Conservation (phyloP, 257 asterid genomes). For the Gynochthodes officinalis region DNA sequence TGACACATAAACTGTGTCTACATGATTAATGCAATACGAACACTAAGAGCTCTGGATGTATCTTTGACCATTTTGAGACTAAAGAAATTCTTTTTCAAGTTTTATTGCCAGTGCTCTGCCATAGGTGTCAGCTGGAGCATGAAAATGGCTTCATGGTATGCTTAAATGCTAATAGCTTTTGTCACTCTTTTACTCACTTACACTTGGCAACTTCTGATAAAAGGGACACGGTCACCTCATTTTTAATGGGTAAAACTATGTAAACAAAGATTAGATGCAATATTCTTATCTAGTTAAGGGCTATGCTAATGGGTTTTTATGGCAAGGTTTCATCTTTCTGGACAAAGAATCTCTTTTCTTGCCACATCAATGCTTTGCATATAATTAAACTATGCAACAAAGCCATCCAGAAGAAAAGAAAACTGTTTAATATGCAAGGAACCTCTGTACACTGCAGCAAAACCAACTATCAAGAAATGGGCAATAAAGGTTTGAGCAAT, state of each 20-base stretch:
- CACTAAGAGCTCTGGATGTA: background rate
- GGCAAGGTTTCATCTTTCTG: slow-evolving; percentile 5
- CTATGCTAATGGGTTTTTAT: slow-evolving; percentile 6
- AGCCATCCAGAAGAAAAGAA: background rate
- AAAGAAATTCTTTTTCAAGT: slow-evolving; percentile 5
- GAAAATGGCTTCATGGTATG: slow-evolving; percentile 2
- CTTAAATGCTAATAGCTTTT: slow-evolving; percentile 11
- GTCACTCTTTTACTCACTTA: background rate
- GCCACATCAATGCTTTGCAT: background rate
- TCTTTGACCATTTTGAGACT: background rate
- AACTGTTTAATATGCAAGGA: slow-evolving; percentile 3
- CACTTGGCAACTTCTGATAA: background rate
- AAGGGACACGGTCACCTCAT: background rate
- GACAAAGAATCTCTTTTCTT: slow-evolving; percentile 25
- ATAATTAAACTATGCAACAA: slow-evolving; percentile 3
- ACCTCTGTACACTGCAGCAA: background rate
- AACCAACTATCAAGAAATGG: background rate
- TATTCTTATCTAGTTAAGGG: slow-evolving; percentile 16
- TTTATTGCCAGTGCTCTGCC: slow-evolving; percentile 5
- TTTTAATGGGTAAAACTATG: slow-evolving; percentile 1
- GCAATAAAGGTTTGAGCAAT: background rate
- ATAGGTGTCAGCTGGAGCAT: slow-evolving; percentile 22
- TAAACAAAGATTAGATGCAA: background rate
- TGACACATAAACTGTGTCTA: background rate
- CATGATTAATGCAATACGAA: slow-evolving; percentile 3